These are phyloP conservation scores for Geranium incanum DNA, from an alignment of 441 rosid genomes.

Conservation along the genomic window DNA sequence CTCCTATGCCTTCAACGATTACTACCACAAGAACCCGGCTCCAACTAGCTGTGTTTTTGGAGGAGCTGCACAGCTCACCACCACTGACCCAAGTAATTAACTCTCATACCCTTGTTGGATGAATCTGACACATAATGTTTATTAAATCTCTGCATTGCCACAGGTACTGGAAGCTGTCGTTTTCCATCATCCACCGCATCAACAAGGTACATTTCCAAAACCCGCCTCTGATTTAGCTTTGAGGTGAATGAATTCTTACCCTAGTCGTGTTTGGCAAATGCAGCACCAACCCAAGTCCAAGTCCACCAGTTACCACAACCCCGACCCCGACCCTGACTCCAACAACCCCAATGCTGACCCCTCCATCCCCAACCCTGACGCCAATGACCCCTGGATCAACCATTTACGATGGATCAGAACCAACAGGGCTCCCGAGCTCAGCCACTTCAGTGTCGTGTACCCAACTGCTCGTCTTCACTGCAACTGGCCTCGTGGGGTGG, in stretches of 20 bases:
- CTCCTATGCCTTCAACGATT: constrained; percentile 87
- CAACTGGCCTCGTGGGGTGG: constrained; percentile 27
- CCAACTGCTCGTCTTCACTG: constrained; percentile 33
- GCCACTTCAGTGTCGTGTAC: constrained; percentile 41
- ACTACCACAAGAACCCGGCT: constrained; percentile 92
- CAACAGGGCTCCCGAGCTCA: constrained; percentile 76
- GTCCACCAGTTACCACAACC: constrained; percentile 34
- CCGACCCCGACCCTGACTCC: constrained; percentile 36
- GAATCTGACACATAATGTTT: background rate
- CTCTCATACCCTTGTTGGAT: no score
- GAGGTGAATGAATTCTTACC: background rate
- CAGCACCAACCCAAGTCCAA: constrained; percentile 33
- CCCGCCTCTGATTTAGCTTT: constrained; percentile 4
- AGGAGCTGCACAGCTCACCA: constrained; percentile 75
- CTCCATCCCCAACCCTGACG: constrained; percentile 29
- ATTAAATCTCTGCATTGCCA: constrained; percentile 12
- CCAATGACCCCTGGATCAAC: constrained; percentile 43
- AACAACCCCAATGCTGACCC: constrained; percentile 35
- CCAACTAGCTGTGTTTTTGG: constrained; percentile 83
- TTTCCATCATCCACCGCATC: constrained; percentile 45
- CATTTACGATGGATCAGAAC: constrained; percentile 60
- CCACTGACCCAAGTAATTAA: constrained; percentile 81
- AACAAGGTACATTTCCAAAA: constrained; percentile 46
- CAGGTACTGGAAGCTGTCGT: constrained; percentile 85
- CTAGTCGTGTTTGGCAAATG: constrained; percentile 15